Percentiles rank a stretch among this genome's conserved stretches.
phyloP scores from a whole-genome alignment of 2,329 filamentous ascomycete genomes.

The Aureobasidium sp. region DNA sequence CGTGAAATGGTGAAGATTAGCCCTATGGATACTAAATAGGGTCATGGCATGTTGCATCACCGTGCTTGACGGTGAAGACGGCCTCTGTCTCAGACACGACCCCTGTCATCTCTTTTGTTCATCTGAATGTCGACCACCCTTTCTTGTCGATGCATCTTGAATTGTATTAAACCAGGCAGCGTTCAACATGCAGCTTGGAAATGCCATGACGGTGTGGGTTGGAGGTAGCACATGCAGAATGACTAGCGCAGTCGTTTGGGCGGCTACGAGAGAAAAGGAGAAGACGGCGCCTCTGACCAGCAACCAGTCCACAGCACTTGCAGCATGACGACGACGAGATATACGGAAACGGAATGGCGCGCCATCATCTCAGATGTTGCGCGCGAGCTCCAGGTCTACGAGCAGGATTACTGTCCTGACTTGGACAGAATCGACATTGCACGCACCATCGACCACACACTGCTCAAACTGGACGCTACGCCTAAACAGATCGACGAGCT shows the following conservation, averaged over 20 bases:
- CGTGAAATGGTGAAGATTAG: background rate
- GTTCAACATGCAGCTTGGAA: background rate
- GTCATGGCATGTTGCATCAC: background rate
- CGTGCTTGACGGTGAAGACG: slow-evolving; percentile 1
- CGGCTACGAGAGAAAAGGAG: slow-evolving; percentile 2
- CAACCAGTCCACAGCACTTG: background rate
- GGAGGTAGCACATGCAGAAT: slow-evolving; percentile 3
- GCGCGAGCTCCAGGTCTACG: slow-evolving; percentile 16
- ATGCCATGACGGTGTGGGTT: background rate
- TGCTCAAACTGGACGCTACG: slow-evolving; percentile 45
- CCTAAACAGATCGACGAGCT: slow-evolving; percentile 45
- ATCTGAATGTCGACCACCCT: background rate
- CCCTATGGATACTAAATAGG: background rate
- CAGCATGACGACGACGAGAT: slow-evolving; percentile 33
- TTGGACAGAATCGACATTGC: slow-evolving; percentile 22
- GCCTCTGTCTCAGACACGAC: background rate
- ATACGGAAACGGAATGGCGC: slow-evolving; percentile 41
- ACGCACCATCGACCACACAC: slow-evolving; percentile 41
- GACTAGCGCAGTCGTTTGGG: slow-evolving; percentile 2
- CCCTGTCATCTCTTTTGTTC: background rate
- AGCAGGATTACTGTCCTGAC: slow-evolving; percentile 3
- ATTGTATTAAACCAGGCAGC: background rate
- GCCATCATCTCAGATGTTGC: slow-evolving; percentile 34
- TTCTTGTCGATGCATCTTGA: background rate
- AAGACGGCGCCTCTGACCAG: background rate